These are phyloP conservation scores for Pilasporangium apinafurcum DNA, from an alignment of 352 stramenopile species.

Conservation along the genomic window DNA sequence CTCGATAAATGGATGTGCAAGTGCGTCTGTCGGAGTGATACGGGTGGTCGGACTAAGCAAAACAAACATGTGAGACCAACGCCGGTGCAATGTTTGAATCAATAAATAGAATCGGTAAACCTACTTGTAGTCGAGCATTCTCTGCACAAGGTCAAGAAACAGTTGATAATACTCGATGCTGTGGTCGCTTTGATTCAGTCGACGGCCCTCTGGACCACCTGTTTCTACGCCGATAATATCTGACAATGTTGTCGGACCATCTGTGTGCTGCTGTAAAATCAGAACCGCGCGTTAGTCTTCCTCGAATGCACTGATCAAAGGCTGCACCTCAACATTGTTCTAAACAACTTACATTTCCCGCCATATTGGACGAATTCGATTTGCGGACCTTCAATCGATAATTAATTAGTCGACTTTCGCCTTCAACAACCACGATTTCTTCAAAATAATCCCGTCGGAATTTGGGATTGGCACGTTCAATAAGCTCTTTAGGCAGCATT, in stretches of 20 bases:
- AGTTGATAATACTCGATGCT: conserved; percentile 82
- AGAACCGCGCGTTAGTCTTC: conserved; percentile 1
- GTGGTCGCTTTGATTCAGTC: conserved; percentile 61
- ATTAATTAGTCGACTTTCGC: conserved; percentile 43
- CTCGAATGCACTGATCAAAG: conserved; percentile 6
- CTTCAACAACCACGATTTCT: conserved; percentile 58
- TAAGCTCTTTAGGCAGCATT: conserved; percentile 89
- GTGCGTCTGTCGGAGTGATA: conserved; percentile 90
- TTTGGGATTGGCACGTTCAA: conserved; percentile 81
- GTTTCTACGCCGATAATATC: conserved; percentile 52
- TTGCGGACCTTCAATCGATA: conserved; percentile 71
- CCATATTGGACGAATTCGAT: conserved; percentile 20
- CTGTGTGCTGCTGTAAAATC: conserved; percentile 13
- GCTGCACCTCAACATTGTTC: background rate
- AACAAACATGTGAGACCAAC: background rate
- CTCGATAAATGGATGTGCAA: conserved; percentile 91
- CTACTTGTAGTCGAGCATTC: conserved; percentile 95
- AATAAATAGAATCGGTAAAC: conserved; percentile 5
- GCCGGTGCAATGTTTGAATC: too few relatives aligned
- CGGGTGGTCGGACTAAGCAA: conserved; percentile 69
- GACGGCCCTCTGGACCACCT: conserved; percentile 27
- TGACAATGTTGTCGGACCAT: conserved; percentile 33
- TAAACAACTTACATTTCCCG: conserved; percentile 14
- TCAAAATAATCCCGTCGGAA: conserved; percentile 92
- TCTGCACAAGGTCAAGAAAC: conserved; percentile 92